Base-by-base conservation (phyloP, 345 rosid species). In the Pistacia atlantica region DNA sequence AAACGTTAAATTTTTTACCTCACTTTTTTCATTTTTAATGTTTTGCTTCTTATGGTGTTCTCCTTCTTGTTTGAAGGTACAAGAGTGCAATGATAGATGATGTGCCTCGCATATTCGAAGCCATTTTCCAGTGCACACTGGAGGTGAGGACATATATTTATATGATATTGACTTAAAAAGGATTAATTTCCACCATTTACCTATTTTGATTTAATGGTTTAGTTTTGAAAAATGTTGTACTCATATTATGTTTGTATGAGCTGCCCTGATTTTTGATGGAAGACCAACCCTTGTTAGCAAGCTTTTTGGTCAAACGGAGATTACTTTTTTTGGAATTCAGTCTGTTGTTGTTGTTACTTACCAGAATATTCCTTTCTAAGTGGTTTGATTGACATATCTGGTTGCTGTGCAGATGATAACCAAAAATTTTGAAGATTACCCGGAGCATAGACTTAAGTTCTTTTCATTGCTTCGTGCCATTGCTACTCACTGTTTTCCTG, bases 381-480 rank as follows among this genome's bases (percentile, higher is more conserved):
- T 1, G 13, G 18, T 51, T 20, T 57, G 8, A 37, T 20, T 77
- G 65, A 79, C 55, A 77, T 71, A 11, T 72, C 65, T 76, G 28
- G 49, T 75, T 65, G 22, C 35, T 13, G 33, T 80, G 86, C 89
- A 97, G 99, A 97, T 97, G 99, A 97, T 97, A 67, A 97, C 99
- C 70, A 94, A 88, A 80, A 97, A 97, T 81, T 97, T 97, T 63
- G 99, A 97, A 84, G 99, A 97, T 80, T 94, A 94, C 79, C 98
- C 99, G 2, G 99, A 97, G 82, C 99, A 97, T 82, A 97, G 99
- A 69, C 92, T 97, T 75, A 97, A 97, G 83, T 97, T 97, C 87
- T 97, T 97, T 79, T 94, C 98, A 48, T 84, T 97, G 77, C 98
- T 97, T 74, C 96, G 98, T 18, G 99, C 99, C 74, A 94, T 97